phyloP scores from a whole-genome alignment of 495 filamentous ascomycete genomes.

The Neohortaea acidophila region DNA sequence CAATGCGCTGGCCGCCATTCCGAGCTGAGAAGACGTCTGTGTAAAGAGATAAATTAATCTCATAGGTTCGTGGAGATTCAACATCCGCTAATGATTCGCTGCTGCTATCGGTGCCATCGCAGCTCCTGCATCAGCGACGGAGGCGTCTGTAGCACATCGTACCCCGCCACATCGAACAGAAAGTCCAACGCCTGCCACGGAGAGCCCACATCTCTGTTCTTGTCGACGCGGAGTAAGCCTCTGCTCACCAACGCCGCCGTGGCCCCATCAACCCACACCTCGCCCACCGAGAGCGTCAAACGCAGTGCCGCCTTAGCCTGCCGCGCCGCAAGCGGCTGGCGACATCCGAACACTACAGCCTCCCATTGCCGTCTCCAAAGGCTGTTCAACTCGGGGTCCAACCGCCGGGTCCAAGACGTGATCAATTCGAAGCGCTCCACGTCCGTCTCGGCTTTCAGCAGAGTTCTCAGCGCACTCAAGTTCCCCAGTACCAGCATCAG shows the following conservation, averaged over 20 bases:
- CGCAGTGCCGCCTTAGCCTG: neutral
- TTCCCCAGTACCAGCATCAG: neutral
- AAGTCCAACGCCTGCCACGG: slow-evolving; percentile 4
- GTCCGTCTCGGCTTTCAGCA: neutral
- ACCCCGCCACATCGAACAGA: neutral
- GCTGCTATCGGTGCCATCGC: neutral
- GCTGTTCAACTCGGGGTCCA: neutral
- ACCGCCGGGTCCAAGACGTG: neutral
- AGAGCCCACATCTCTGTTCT: neutral
- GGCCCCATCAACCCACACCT: slow-evolving; percentile 1
- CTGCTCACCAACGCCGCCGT: neutral
- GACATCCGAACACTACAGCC: neutral
- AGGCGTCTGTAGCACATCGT: neutral
- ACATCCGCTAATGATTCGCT: neutral
- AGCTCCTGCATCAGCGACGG: neutral
- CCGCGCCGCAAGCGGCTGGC: neutral
- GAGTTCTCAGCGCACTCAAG: neutral
- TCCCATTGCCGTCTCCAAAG: neutral
- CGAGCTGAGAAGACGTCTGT: neutral
- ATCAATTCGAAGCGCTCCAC: neutral
- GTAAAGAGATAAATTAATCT: neutral
- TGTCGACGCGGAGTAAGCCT: neutral
- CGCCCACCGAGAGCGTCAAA: neutral
- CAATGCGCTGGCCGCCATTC: slow-evolving; percentile 10
- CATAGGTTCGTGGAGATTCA: no score